Base-by-base conservation (phyloP, 192 early-diverging fungal species). In the Entomortierella chlamydospora region DNA sequence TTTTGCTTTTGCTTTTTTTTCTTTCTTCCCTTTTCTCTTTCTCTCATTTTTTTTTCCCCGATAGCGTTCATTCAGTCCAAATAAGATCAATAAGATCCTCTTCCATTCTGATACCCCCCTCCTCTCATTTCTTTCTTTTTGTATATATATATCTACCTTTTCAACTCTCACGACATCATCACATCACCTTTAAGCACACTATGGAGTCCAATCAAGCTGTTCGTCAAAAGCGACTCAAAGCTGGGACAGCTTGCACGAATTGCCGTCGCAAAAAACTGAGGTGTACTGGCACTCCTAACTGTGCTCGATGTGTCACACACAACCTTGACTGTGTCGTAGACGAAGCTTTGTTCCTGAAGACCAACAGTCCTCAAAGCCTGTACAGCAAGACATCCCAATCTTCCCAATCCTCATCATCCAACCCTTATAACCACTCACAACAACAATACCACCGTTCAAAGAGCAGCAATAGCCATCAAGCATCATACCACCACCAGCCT, bases 281-380 rank as follows among this genome's bases (percentile, higher is more conserved):
- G 1, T 79, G 76, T 49, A 79, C 76, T 28, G 76, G 76, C 34
- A 79, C 76, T 5, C 76, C 76, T 3, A 64, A 59, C 25, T 79
- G 76, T 45, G 68, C 55, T 25, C 68, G 76, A 8, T 79, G 76
- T 59, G 62, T 70, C 26, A 66, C 76, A 39, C 76, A 79, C 26
- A 70, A 45, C 33, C 76, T 79, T 31, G 68, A 79, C 10, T 79
- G 76, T 42, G 76, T 79, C 2, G 76, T 79, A 49, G 76, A 79
- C 49, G 76, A 79, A 42, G 68, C 62, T 63, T 39, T 79, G 8
- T 79, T 79, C 76, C 68, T 79, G 30, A 79, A 79, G 68, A 79
- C 76, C 2, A 79, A 79, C 51, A 66, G 57, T 41, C 68, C 68
- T 12, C 50, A 57, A 29, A 70, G 63, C 26, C 67, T 70, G 29